These are phyloP conservation scores for Bothriochloa decipiens DNA, from an alignment of 176 grass and related monocot genomes.

Conservation along the genomic window DNA sequence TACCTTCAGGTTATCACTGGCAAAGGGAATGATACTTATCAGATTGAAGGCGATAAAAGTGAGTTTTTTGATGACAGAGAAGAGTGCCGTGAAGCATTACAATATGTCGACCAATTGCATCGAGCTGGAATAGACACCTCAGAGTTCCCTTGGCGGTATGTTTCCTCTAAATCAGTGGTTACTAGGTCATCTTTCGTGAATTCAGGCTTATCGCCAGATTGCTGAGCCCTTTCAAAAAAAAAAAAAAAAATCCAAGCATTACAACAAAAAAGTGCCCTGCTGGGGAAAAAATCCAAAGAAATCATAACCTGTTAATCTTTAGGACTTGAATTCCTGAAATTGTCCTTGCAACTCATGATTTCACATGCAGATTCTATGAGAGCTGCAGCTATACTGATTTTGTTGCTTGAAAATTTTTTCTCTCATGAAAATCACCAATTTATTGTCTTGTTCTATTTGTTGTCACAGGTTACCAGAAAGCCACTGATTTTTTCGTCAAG, in stretches of 20 bases:
- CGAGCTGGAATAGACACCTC: conserved; percentile 95
- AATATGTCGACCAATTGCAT: conserved; percentile 88
- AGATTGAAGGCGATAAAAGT: conserved; percentile 87
- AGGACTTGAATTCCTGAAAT: neutral
- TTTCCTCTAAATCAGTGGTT: conserved; percentile 35
- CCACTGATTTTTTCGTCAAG: conserved; percentile 61
- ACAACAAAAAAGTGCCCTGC: neutral
- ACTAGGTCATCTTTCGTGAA: neutral
- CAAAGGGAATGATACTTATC: conserved; percentile 82
- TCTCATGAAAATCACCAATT: conserved; percentile 15
- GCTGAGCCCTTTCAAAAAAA: neutral
- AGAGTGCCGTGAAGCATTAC: conserved; percentile 94
- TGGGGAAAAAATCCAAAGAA: neutral
- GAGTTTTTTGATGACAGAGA: conserved; percentile 98
- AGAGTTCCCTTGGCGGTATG: conserved; percentile 97
- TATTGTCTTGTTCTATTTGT: conserved; percentile 35
- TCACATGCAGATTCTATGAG: neutral
- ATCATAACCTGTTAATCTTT: neutral
- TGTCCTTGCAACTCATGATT: neutral
- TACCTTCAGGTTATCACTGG: conserved; percentile 84
- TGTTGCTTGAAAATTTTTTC: neutral
- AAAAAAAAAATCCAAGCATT: no score
- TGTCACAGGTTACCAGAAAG: conserved; percentile 85
- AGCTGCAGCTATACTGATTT: conserved; percentile 5
- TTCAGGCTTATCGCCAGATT: neutral